Evolutionary conservation across 2,329 filamentous ascomycete species (phyloP).

Genomic region (Exophiala dermatitidis): DNA sequence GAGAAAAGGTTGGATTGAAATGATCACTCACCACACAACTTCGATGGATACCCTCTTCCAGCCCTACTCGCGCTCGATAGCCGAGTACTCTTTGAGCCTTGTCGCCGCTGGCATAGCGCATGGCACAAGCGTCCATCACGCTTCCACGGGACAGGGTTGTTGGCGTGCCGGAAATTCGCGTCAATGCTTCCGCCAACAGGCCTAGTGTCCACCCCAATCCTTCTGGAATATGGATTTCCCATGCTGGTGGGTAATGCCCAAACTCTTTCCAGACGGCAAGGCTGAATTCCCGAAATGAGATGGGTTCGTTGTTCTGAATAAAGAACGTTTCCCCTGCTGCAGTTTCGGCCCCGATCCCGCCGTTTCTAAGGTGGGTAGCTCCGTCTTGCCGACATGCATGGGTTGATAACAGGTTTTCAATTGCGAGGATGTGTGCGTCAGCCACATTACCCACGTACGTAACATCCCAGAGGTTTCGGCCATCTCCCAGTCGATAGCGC

Average conservation of each 20-base stretch:
- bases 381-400: slow-evolving; percentile 20
- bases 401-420: slow-evolving; percentile 37
- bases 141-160: slow-evolving; percentile 47
- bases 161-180: slow-evolving; percentile 41
- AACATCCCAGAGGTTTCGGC: slow-evolving; percentile 40
- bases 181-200: slow-evolving; percentile 40
- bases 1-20: background rate
- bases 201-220: slow-evolving; percentile 44
- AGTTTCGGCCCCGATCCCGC: slow-evolving; percentile 2
- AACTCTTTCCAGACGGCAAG: slow-evolving; percentile 43
- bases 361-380: background rate
- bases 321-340: slow-evolving; percentile 42
- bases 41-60: slow-evolving; percentile 46
- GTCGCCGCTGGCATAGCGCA: slow-evolving; percentile 47
- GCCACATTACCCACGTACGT: slow-evolving; percentile 40
- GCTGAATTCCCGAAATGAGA: slow-evolving; percentile 40
- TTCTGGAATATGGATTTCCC: slow-evolving; percentile 44
- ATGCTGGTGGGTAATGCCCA: slow-evolving; percentile 45
- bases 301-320: slow-evolving; percentile 42
- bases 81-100: slow-evolving; percentile 48
- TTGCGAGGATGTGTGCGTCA: slow-evolving; percentile 41
- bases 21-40: slow-evolving; percentile 41
- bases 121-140: slow-evolving; percentile 48
- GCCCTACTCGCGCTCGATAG: slow-evolving; percentile 45
- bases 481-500: slow-evolving; percentile 37